Base-by-base conservation (phyloP, 345 rosid species). In the Hibiscus syriacus region DNA sequence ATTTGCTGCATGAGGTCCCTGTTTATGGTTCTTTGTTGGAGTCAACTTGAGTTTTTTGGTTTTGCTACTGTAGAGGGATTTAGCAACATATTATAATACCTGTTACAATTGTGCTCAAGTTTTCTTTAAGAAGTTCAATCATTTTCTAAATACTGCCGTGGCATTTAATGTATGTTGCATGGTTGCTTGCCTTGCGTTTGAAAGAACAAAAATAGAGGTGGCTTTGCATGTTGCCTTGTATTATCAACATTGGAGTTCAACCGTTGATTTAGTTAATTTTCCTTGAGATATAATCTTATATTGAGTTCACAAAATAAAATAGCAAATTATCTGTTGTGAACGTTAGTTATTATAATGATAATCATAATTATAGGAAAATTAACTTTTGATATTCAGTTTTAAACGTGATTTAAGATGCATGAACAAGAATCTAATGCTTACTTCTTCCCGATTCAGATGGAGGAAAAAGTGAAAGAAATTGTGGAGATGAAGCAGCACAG, bases 401-500 rank as follows among this genome's bases (percentile, higher is more conserved):
- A 22, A 20, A 43, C 5, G 5, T 39, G 32, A 10, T 22, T 61
- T 22, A 61, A 38, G 32, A 16, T 41, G 12, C 48, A 41, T 14
- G 52, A n/a, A 30, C 13, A 39, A 62, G 66, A 62, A 14, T 32
- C 4, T 64, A 46, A 29, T 46, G 13, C 22, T 63, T 26, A 45
- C 25, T 17, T 64, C 55, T 48, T 9, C 10, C 48, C 2, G 0
- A 26, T 29, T 27, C 77, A 94, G 99, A 94, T 88, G 98, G 99
- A 94, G 84, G 99, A 94, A 81, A 94, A 94, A 74, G 92, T 94
- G 62, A 94, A 89, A 81, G 99, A 94, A 80, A 84, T 91, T 69
- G 98, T 94, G 80, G 99, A 94, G 85, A 89, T 94, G 67, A 94
- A 89, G 85, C 97, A 94, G 73, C 90, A 90, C 19, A 87, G 88